phyloP scores from a whole-genome alignment of 257 asterid genomes.

The Gentiana macrophylla region DNA sequence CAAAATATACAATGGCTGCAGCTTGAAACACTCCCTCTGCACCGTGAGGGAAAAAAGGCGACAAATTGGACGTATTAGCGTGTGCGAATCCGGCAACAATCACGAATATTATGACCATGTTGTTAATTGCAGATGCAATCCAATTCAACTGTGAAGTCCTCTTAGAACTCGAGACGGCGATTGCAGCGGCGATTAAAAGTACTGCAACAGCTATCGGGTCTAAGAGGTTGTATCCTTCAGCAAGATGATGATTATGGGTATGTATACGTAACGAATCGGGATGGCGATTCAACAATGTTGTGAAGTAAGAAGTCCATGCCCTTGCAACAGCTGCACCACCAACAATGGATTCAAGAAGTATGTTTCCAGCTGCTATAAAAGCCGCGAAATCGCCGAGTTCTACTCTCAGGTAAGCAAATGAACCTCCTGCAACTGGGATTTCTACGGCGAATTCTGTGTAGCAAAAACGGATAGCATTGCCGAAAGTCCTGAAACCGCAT shows the following conservation, averaged over 20 bases:
- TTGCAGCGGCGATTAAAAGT: conserved; percentile 10
- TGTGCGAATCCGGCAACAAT: conserved; percentile 24
- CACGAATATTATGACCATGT: conserved; percentile 17
- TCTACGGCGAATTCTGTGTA: conserved; percentile 18
- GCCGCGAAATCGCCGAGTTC: conserved; percentile 17
- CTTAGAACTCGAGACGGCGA: conserved; percentile 18
- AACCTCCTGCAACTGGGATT: conserved; percentile 22
- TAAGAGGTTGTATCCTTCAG: conserved; percentile 21
- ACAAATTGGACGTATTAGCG: conserved; percentile 18
- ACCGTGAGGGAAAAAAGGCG: conserved; percentile 24
- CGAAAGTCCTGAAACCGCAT: conserved; percentile 12
- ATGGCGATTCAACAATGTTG: conserved; percentile 14
- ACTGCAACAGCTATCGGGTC: conserved; percentile 26
- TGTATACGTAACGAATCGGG: conserved; percentile 17
- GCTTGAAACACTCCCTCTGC: conserved; percentile 20
- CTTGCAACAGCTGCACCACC: conserved; percentile 16
- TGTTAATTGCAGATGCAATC: conserved; percentile 20
- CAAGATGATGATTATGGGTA: conserved; percentile 8
- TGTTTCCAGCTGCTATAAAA: conserved; percentile 22
- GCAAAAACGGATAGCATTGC: conserved; percentile 11
- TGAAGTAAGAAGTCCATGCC: conserved; percentile 22
- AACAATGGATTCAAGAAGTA: conserved; percentile 14
- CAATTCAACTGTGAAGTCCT: conserved; percentile 23
- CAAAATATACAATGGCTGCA: conserved; percentile 24
- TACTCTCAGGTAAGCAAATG: conserved; percentile 21